Evolutionary conservation across 2,329 filamentous ascomycete genomes (phyloP).

Genomic region (Pyricularia pennisetigena): DNA sequence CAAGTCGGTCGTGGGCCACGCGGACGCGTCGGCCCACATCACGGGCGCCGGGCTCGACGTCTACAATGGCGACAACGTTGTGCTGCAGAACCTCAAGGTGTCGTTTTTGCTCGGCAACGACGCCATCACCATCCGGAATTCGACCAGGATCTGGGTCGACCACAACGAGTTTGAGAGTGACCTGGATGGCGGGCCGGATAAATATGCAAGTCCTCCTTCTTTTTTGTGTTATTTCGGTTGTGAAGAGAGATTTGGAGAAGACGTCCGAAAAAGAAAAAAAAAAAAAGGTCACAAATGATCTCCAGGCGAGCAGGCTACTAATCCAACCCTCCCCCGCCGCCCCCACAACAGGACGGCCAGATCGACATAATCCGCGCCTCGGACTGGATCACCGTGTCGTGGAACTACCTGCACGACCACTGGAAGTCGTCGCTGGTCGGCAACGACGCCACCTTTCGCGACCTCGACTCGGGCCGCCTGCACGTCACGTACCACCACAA

Average conservation of each 20-base stretch:
- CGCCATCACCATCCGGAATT: slow-evolving; percentile 31
- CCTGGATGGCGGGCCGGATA: slow-evolving; percentile 25
- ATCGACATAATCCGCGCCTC: slow-evolving; percentile 32
- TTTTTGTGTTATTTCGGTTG: too few species aligned
- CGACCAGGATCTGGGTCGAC: slow-evolving; percentile 35
- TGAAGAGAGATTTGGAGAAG: too few species aligned
- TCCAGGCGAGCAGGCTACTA: too few species aligned
- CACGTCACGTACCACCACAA: slow-evolving; percentile 42
- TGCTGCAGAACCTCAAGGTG: slow-evolving; percentile 21
- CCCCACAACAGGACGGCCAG: slow-evolving; percentile 27
- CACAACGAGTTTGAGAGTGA: slow-evolving; percentile 36
- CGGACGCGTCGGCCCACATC: slow-evolving; percentile 18
- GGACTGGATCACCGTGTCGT: slow-evolving; percentile 34
- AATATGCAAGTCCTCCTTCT: slow-evolving; percentile 12
- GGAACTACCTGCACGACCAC: slow-evolving; percentile 40
- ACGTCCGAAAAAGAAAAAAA: too few species aligned
- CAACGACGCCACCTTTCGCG: slow-evolving; percentile 26
- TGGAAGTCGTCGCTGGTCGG: slow-evolving; percentile 36
- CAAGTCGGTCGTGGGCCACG: slow-evolving; percentile 27
- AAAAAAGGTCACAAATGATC: too few species aligned
- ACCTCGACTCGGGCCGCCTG: slow-evolving; percentile 30
- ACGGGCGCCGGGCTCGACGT: slow-evolving; percentile 22
- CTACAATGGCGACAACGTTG: slow-evolving; percentile 21
- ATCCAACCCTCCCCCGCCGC: too few species aligned
- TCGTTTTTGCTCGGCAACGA: slow-evolving; percentile 27